A percentile compares a stretch with the other conserved stretches of the same genome.
Conservation (phyloP, 352 stramenopile genomes). For the Blastocystis sp. region DNA sequence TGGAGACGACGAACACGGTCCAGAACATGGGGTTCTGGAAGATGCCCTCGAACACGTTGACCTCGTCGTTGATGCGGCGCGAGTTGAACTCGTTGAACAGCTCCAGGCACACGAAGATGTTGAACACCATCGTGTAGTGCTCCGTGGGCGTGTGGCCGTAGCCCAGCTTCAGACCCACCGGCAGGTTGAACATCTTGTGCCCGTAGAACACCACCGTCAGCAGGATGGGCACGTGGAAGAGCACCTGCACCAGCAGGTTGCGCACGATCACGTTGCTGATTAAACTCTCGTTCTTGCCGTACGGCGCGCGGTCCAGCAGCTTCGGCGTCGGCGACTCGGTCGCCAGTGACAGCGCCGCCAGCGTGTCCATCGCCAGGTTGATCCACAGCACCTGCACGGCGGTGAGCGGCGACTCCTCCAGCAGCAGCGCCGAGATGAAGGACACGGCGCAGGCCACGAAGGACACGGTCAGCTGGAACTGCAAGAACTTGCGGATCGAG, state of each 20-base stretch:
- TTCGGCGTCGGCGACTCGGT: conserved; percentile 85
- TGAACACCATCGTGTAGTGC: conserved; percentile 93
- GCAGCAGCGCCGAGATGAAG: conserved; percentile 79
- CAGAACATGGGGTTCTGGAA: conserved; percentile 86
- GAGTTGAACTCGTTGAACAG: conserved; percentile 87
- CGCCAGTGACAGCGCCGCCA: conserved; percentile 87
- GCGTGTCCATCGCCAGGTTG: conserved; percentile 96
- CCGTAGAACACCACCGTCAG: conserved; percentile 47
- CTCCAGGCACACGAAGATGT: conserved; percentile 90
- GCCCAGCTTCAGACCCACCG: conserved; percentile 1
- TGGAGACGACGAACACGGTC: conserved; percentile 82
- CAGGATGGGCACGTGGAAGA: conserved; percentile 83
- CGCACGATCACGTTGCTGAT: conserved; percentile 88
- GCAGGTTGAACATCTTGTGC: conserved; percentile 41
- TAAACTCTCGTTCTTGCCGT: conserved; percentile 82
- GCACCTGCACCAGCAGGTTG: conserved; percentile 86
- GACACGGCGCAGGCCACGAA: conserved; percentile 86
- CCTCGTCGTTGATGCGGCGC: conserved; percentile 85
- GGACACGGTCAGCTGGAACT: conserved; percentile 93
- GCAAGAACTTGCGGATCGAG: conserved; percentile 91
- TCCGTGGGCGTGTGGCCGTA: conserved; percentile 74
- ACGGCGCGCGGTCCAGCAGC: conserved; percentile 84
- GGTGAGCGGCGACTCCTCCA: conserved; percentile 78
- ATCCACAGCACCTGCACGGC: conserved; percentile 94
- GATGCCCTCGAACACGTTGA: conserved; percentile 89